Conservation (phyloP, 2,329 filamentous ascomycete species). For the Penicillium palitans region DNA sequence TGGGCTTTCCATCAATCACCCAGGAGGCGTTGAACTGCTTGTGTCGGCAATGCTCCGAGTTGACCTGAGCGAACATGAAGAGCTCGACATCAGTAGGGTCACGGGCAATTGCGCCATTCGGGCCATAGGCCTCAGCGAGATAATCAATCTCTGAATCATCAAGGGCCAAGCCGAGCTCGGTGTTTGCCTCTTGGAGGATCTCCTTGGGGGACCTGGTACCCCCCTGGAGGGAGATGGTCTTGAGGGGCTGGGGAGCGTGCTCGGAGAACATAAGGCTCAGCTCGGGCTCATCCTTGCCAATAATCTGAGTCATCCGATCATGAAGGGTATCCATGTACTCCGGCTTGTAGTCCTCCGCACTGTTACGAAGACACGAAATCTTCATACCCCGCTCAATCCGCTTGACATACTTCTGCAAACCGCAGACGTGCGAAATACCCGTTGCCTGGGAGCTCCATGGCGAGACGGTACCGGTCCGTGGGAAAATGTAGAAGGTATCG, state of each 20-base stretch:
- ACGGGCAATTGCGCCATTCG: constrained; percentile 58
- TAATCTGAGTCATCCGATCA: constrained; percentile 93
- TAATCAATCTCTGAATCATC: constrained; percentile 91
- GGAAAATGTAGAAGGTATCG: constrained; percentile 70
- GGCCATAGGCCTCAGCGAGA: constrained; percentile 77
- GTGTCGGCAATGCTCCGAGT: constrained; percentile 87
- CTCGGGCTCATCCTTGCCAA: constrained; percentile 67
- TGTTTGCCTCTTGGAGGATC: constrained; percentile 79
- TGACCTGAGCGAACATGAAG: constrained; percentile 99
- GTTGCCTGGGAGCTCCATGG: constrained; percentile 98
- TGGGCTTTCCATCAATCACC: constrained; percentile 84
- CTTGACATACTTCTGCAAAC: constrained; percentile 67
- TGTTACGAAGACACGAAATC: constrained; percentile 61
- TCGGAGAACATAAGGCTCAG: constrained; percentile 78
- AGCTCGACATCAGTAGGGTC: constrained; percentile 87
- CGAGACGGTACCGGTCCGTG: constrained; percentile 78
- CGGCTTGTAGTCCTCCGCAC: constrained; percentile 59
- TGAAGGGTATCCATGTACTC: constrained; percentile 68
- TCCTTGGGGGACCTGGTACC: constrained; percentile 65
- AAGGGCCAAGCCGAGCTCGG: constrained; percentile 77
- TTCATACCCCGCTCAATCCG: constrained; percentile 86
- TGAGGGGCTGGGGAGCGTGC: constrained; percentile 62
- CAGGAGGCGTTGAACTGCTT: constrained; percentile 97
- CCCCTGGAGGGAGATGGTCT: constrained; percentile 72
- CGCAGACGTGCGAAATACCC: constrained; percentile 89